Conservation (phyloP, 805 yeast species). For the Candida qinlingensis region DNA sequence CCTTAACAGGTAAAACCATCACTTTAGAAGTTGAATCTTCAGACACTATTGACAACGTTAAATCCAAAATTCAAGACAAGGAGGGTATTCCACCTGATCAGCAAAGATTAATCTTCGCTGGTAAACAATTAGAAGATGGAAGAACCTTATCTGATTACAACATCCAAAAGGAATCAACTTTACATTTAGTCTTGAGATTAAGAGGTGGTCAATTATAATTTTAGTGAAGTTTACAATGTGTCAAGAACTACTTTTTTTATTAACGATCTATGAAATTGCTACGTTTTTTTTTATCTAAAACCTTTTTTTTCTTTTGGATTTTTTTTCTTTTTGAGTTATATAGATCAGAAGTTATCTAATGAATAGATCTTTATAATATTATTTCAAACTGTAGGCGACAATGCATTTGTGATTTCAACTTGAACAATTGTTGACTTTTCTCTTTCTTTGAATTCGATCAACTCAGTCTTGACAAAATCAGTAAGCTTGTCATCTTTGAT, state of each 20-base stretch:
- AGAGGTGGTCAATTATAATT: slow-evolving; percentile 52
- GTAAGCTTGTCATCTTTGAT: slow-evolving; percentile 13
- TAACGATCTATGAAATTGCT: neutral
- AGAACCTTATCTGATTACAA: slow-evolving; percentile 91
- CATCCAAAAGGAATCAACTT: slow-evolving; percentile 88
- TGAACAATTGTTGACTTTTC: slow-evolving; percentile 46
- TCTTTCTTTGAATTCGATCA: slow-evolving; percentile 24
- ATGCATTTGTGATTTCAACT: slow-evolving; percentile 25
- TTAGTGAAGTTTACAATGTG: too few relatives aligned
- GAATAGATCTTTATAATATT: neutral
- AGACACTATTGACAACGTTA: slow-evolving; percentile 91
- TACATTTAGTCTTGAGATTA: slow-evolving; percentile 77
- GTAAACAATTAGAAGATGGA: slow-evolving; percentile 93
- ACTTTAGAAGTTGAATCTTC: slow-evolving; percentile 93
- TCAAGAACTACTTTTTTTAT: neutral
- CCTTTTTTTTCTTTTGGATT: slow-evolving; percentile 24
- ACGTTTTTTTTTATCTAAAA: neutral
- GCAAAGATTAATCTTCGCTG: slow-evolving; percentile 90
- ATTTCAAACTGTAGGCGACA: neutral
- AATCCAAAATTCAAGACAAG: slow-evolving; percentile 94
- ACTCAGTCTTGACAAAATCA: slow-evolving; percentile 18
- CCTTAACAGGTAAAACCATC: slow-evolving; percentile 96
- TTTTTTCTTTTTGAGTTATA: neutral
- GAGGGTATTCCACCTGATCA: slow-evolving; percentile 99
- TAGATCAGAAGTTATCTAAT: neutral